Evolutionary conservation across 1,284 basidiomycete species (phyloP), one percentile per base, ranked within the genome.

Genomic region (Ustilago loliicola): DNA sequence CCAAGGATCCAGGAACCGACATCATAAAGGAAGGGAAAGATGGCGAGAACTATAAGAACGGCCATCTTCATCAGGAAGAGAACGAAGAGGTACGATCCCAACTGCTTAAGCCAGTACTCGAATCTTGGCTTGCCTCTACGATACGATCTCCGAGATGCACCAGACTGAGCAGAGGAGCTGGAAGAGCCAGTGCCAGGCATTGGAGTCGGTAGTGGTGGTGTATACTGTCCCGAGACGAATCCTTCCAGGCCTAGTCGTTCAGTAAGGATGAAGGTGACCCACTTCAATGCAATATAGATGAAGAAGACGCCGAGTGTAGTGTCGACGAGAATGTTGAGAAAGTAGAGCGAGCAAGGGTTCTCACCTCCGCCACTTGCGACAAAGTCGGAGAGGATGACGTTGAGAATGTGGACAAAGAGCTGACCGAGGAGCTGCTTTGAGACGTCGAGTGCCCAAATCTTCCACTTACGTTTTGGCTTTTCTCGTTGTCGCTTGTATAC

Each of bases 241-340:
- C 93, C 94, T 80, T 93, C 91, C 53, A 93, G 87, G 15, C 90
- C 88, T 13, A 93, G 86, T 72, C 88, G 90, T 77, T 91, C 90
- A 34, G 91, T 90, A 63, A 95, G 89, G 53, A 94, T 61, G 83
- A 89, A 89, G 1, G 92, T 94, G 60, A 91, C 87, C 29, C 89
- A 86, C 70, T 91, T 92, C n/a, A 98, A 89, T 45, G 92, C 89
- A 64, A 92, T 83, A 87, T 94, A 98, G 66, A 99, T 91, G 68
- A 96, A 89, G 30, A 90, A 92, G 61, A 98, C 93, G 74, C 94
- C 96, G 62, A 96, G 88, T 0, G 96, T 98, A 21, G 96, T 98
- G 87, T 99, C 96, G 72, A 98, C 89, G 36, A 96, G 89, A 63
- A 99, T 93, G 85, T 98, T 96, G 66, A 98, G 91, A 86, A 98